A percentile compares a stretch with the other conserved stretches of the same genome.
These are phyloP conservation scores for Venturia carpophila DNA, from an alignment of 2,329 filamentous ascomycete genomes.

Conservation along the genomic window DNA sequence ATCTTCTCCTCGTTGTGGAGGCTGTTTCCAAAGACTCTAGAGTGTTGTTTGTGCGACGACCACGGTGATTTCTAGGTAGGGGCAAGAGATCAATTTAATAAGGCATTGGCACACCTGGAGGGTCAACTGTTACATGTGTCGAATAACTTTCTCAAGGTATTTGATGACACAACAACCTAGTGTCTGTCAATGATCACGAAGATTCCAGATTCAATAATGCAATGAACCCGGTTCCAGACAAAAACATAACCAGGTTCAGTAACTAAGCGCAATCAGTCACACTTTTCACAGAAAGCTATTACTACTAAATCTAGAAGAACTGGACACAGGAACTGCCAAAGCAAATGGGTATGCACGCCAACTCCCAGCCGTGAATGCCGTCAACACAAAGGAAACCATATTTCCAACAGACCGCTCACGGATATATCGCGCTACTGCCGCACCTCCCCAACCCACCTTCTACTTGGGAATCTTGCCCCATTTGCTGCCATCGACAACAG, in stretches of 20 bases:
- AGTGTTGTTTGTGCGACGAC: constrained; percentile 52
- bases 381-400: neutral
- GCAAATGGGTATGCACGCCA: constrained; percentile 4
- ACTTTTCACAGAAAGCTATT: neutral
- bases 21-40: constrained; percentile 49
- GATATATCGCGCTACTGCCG: neutral
- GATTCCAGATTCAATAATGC: too few species aligned
- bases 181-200: too few species aligned
- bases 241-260: too few species aligned
- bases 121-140: too few species aligned
- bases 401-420: neutral
- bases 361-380: constrained; percentile 1
- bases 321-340: neutral
- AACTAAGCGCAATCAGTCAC: neutral
- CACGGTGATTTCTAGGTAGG: constrained; percentile 76
- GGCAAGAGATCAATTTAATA: constrained; percentile 66
- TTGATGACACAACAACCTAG: neutral
- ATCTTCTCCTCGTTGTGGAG: neutral
- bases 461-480: constrained; percentile 18
- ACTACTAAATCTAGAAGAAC: neutral
- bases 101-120: constrained; percentile 4
- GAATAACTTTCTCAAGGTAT: too few species aligned
- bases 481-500: constrained; percentile 14
- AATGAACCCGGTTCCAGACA: too few species aligned
- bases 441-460: neutral